Percentiles rank a stretch among this genome's conserved stretches.
These are phyloP conservation scores for Cytospora leucostoma DNA, from an alignment of 2,329 filamentous ascomycete species.

Conservation along the genomic window DNA sequence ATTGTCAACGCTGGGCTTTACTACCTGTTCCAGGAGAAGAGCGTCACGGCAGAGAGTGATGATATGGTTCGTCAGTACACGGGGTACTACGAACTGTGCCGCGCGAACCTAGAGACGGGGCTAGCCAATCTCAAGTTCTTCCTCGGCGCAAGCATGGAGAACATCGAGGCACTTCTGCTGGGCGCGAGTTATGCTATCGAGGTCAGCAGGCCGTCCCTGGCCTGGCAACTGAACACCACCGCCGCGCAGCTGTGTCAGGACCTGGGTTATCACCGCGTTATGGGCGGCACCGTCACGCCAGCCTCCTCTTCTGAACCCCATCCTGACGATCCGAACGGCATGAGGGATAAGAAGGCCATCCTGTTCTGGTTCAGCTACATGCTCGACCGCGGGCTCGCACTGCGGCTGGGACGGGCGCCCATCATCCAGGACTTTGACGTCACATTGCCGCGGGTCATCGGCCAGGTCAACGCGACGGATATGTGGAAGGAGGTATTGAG, in stretches of 20 bases:
- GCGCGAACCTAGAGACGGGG: conserved; percentile 52
- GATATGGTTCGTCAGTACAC: conserved; percentile 39
- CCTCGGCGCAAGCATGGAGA: conserved; percentile 55
- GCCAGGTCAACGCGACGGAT: conserved; percentile 33
- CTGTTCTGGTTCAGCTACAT: conserved; percentile 56
- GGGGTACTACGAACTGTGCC: conserved; percentile 44
- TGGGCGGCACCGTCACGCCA: conserved; percentile 34
- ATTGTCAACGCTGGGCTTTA: conserved; percentile 52
- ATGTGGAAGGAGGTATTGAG: conserved; percentile 51
- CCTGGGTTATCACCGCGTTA: conserved; percentile 59
- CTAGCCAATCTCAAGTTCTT: conserved; percentile 56
- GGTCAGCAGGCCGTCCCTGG: conserved; percentile 61
- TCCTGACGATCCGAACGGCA: conserved; percentile 23
- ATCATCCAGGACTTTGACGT: conserved; percentile 61
- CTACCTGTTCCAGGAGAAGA: conserved; percentile 52
- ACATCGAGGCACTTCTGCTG: conserved; percentile 59
- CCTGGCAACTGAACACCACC: conserved; percentile 62
- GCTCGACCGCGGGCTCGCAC: conserved; percentile 58
- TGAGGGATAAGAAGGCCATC: conserved; percentile 42
- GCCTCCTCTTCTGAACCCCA: conserved; percentile 30
- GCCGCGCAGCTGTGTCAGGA: conserved; percentile 63
- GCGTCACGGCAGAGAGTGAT: conserved; percentile 36
- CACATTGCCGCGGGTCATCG: conserved; percentile 42
- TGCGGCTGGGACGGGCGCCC: conserved; percentile 60
- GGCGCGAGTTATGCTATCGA: conserved; percentile 65